Base-by-base conservation (phyloP, 78 protist genomes). In the Dictyostelium intermedium region DNA sequence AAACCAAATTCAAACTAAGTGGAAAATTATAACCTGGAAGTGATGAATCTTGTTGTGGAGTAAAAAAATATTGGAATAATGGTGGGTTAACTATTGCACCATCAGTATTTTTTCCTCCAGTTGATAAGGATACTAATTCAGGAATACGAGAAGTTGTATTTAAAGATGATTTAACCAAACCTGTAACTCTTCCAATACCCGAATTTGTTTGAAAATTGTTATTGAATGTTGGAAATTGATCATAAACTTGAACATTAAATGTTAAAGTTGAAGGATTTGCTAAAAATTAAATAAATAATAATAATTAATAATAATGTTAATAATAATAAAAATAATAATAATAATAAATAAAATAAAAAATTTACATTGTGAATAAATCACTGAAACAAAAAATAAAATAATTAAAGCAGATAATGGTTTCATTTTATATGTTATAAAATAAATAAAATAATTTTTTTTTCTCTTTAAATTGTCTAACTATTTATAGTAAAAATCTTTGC, bases 171-270 rank as follows among this genome's bases (percentile, higher is more conserved):
- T 78, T 61, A 20, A 89, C 85, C 14, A 89, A 13, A 9, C 86
- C 86, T 6, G 27, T 32, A 27, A 80, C 41, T 3, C 6, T n/a
- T 27, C 50, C 27, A n/a, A n/a, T 7, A 45, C 85, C 85, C 13
- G 14, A 32, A 2, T 18, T 37, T 11, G 92, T 45, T 84, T 85
- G 50, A 14, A 85, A 85, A 73, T 85, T 85, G 6, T 3, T 8
- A 73, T 85, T 35, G 3, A 10, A 27, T 8, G 1, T 0, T 73
- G 82, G 82, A 53, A 50, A 53, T 45, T 85, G 91, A 73, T 85
- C 91, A 35, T 50, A 85, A 37, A 85, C n/a, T 9, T 63, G 34
- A 25, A 25, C 35, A 63, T 9, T 63, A 9, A 63, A 9, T 63
- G 1, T 63, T 25, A 63, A 25, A 25, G 73, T 63, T n/a, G 61